phyloP scores from a whole-genome alignment of 129 eudicot genomes.

The Helianthus tuberosus region DNA sequence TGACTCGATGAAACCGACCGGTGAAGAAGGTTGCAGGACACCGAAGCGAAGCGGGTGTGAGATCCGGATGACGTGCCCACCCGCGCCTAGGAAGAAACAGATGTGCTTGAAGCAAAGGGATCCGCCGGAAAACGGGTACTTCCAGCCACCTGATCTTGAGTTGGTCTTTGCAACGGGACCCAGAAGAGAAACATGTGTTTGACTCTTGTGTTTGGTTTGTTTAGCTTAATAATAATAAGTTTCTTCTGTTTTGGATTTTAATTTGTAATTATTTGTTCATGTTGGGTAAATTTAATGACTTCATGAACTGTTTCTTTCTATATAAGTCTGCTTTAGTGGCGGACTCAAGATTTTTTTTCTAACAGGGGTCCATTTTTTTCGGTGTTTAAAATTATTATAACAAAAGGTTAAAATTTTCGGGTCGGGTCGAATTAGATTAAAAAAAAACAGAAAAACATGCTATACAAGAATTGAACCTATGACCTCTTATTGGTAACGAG shows the following conservation, averaged over 20 bases:
- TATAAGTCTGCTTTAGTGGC: too few relatives aligned
- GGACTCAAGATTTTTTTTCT: too few relatives aligned
- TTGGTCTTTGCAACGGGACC: constrained; percentile 34
- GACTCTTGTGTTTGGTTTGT: constrained; percentile 2
- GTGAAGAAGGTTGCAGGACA: constrained; percentile 44
- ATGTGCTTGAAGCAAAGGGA: constrained; percentile 25
- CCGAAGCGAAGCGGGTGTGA: constrained; percentile 34
- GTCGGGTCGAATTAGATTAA: too few relatives aligned
- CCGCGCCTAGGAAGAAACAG: constrained; percentile 61
- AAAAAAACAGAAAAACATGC: too few relatives aligned
- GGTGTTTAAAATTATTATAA: too few relatives aligned
- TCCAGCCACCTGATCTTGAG: constrained; percentile 60
- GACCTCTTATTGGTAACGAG: too few relatives aligned
- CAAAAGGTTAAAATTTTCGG: too few relatives aligned
- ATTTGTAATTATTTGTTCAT: constrained; percentile 13
- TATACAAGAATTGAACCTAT: too few relatives aligned
- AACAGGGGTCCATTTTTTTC: too few relatives aligned
- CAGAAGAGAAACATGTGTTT: constrained; percentile 28
- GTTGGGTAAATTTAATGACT: not conserved
- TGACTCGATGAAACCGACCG: constrained; percentile 28
- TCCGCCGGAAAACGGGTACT: constrained; percentile 52
- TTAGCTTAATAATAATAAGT: not conserved
- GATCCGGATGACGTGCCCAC: constrained; percentile 48
- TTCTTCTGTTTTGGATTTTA: constrained; percentile 3
- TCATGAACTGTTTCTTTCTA: not conserved